Base-by-base conservation (phyloP, 2,329 filamentous ascomycete species). In the Penicillium thymicola region DNA sequence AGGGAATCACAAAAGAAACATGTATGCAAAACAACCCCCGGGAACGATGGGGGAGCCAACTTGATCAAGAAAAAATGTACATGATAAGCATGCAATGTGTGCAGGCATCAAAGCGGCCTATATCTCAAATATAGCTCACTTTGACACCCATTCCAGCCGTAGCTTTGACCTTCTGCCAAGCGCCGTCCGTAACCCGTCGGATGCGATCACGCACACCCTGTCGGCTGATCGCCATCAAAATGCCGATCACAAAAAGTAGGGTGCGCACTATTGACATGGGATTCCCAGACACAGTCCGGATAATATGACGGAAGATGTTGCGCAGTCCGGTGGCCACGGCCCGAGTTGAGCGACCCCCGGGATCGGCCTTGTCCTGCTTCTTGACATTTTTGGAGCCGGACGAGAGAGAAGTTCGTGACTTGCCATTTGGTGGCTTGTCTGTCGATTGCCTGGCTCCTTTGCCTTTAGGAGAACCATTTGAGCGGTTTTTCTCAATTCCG, bases 101-200 rank as follows among this genome's bases (percentile, higher is more conserved):
- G 30, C 59, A 18, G 25, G 44, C 18, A 36, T 3, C 36, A 5
- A 8, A 48, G 40, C 21, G 13, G 49, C 30, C 42, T 21, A 59
- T 57, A 59, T 58, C 54, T 65, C 62, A 97, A 58, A 99, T 95
- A 77, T 97, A 97, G 72, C 89, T 96, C 68, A 97, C 92, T 78
- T 97, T 97, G 61, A 95, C 89, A 2, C 93, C 94, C 93, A 97
- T 97, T 2, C 92, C 92, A 5, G 93, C 87, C 0, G 94, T 97
- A 44, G 86, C 82, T 71, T 84, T 86, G 40, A 96, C 78, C 77
- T 96, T 97, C 53, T 84, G 83, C 91, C 91, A 96, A 10, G 85
- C 86, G 28, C 82, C 79, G 38, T 82, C 83, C 42, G 95, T 70
- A 37, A 92, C 78, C 54, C 86, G 82, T 70, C 86, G 82, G 36